Evolutionary conservation across 2,329 filamentous ascomycete genomes (phyloP), one percentile per base, ranked within the genome.

Genomic region (Neofusicoccum sp.): DNA sequence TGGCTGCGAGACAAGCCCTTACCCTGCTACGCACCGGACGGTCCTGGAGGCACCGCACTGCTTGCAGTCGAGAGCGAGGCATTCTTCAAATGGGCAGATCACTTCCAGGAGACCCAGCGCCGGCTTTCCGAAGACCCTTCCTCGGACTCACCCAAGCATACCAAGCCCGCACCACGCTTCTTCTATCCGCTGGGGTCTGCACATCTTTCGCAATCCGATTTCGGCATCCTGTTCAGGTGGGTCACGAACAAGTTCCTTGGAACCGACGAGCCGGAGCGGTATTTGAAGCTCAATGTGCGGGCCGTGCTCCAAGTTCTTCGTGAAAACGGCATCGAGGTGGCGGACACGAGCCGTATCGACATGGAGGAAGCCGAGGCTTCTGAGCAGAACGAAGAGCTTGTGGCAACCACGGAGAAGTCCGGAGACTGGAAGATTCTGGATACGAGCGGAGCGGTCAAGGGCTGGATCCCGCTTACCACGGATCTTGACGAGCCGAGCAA

Each of bases 251-350:
- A 79, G 47, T 71, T 83, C 9, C 80, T 82, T 62, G 82, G 83
- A 62, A 81, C 80, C 0, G 78, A 97, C 79, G 73, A 93, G 78
- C 72, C 95, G 78, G 71, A 97, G 79, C 56, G 92, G 89, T 72
- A 97, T 86, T 77, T 97, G 84, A 71, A 95, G 77, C 80, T 99
- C 87, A 78, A 98, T 87, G 44, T 92, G 85, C 65, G 97, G 77
- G 66, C 97, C 83, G 70, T 97, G 76, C 77, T 97, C 87, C 70
- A 98, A 80, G 66, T 91, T 82, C 75, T 91, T 44, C 70, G 81
- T n/a, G 74, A 81, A 36, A 69, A 68, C 11, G 76, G 77, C 0
- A 68, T 77, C 1, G 74, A 80, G 64, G 75, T 83, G 3, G 77
- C 77, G 11, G 67, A 71, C n/a, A 78, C 76, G 3, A 78, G 76